Percentiles rank a stretch among this genome's conserved stretches.
Evolutionary conservation across 345 rosid species (phyloP).

Genomic region (Eucalyptus curtisii): DNA sequence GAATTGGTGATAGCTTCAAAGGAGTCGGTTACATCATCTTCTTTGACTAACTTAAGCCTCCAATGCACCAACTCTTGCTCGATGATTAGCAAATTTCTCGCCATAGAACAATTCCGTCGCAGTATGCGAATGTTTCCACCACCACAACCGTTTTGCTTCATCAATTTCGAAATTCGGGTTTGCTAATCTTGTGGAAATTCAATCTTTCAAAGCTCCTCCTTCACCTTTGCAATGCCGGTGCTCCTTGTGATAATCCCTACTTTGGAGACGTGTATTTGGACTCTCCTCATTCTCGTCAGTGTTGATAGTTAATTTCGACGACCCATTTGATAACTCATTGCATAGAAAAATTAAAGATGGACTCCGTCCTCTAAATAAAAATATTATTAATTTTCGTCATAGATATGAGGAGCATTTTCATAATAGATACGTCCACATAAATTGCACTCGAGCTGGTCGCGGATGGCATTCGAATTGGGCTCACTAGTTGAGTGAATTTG

Average conservation of each 20-base stretch:
- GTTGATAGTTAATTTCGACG: neutral
- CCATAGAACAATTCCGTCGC: constrained; percentile 27
- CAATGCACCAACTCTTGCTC: constrained; percentile 37
- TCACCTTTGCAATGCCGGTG: neutral
- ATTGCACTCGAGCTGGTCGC: neutral
- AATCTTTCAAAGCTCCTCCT: constrained; percentile 12
- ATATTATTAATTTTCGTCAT: neutral
- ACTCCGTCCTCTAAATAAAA: neutral
- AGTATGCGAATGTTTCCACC: constrained; percentile 26
- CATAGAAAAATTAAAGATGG: neutral
- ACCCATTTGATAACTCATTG: neutral
- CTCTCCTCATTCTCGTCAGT: neutral
- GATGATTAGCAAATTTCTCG: constrained; percentile 34
- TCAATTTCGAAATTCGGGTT: constrained; percentile 5
- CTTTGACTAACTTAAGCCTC: constrained; percentile 12
- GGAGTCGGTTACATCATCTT: neutral
- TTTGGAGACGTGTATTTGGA: constrained; percentile 13
- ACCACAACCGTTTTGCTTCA: constrained; percentile 2
- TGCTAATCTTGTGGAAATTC: neutral
- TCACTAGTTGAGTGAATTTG: neutral
- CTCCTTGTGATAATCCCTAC: constrained; percentile 6
- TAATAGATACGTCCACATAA: no score
- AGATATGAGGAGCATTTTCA: no score
- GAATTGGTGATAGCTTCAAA: neutral
- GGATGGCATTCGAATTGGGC: neutral